Evolutionary conservation across 352 stramenopile genomes (phyloP), one percentile per base, ranked within the genome.

Genomic region (Pythium dissimile): DNA sequence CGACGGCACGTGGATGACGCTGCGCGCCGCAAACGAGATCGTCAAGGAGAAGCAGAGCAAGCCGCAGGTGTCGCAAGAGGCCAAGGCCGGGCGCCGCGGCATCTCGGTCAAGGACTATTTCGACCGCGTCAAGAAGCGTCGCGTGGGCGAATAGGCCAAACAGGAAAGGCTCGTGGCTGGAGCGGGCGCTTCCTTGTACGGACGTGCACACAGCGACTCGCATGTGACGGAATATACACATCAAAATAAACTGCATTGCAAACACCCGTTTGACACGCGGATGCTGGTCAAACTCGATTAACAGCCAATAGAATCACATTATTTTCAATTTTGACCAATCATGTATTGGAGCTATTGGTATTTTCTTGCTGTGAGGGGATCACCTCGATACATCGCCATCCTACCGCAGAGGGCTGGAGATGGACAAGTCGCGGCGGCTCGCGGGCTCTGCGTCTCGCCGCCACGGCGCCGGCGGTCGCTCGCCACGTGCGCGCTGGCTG

Each of bases 101-200:
- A 88, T 94, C 42, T 83, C 84, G 34, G 79, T 94, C 27, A 89
- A 94, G 56, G 84, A 94, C 48, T 94, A 94, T 67, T 89, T 94
- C 48, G 80, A 92, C 56, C 84, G 84, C 47, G 82, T 94, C 41
- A 92, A 92, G 65, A 67, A 74, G 37, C 72, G 71, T 34, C 77
- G 77, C 53, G 73, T 88, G 35, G 62, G 62, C 60, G 65, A 81
- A 34, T 81, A 73, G 66, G 38, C 18, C n/a, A n/a, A n/a, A 20
- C 37, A 44, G 3, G n/a, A 26, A 26, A 23, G 24, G 24, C 27
- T 24, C n/a, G 27, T 43, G n/a, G n/a, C n/a, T n/a, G n/a, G n/a
- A n/a, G n/a, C n/a, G n/a, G n/a, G n/a, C n/a, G 13, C 18, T 2
- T 11, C 16, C 42, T 27, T 13, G 23, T 52, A 9, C 41, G 3